phyloP scores from a whole-genome alignment of 164 flowering plant genomes.

The Cinnamomum micranthum region DNA sequence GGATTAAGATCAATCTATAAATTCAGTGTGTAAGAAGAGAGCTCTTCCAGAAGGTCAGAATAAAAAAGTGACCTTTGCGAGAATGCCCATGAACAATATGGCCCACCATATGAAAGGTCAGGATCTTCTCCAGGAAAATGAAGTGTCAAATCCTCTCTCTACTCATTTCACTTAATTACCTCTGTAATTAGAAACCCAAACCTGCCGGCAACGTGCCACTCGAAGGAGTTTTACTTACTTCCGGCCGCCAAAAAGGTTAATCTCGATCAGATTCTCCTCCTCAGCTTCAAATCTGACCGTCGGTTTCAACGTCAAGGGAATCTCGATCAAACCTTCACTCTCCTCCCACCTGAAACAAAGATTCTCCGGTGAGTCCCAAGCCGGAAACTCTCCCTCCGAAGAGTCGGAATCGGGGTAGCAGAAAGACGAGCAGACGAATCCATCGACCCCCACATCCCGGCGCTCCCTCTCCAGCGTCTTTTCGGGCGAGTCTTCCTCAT shows the following conservation, averaged over 20 bases:
- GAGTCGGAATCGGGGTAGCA: background rate
- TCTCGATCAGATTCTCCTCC: slow-evolving; percentile 13
- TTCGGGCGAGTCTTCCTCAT: background rate
- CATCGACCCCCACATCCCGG: background rate
- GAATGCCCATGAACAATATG: background rate
- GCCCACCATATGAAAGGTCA: background rate
- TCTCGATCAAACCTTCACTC: slow-evolving; percentile 13
- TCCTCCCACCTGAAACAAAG: slow-evolving; percentile 12
- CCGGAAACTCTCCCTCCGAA: slow-evolving; percentile 1
- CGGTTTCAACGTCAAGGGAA: slow-evolving; percentile 1
- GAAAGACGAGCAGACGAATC: background rate
- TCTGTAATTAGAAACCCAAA: background rate
- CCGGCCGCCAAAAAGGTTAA: background rate
- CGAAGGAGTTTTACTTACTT: background rate
- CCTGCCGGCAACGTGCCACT: background rate
- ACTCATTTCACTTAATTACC: background rate
- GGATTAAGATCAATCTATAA: background rate
- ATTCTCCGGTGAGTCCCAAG: slow-evolving; percentile 10
- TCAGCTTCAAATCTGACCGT: background rate
- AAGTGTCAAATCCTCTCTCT: background rate
- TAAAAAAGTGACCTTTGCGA: background rate
- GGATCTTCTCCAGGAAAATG: background rate
- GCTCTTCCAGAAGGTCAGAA: background rate
- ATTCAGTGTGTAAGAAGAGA: background rate
- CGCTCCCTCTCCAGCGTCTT: background rate